Conservation (phyloP, 352 stramenopile species). For the Pythium apleroticum region DNA sequence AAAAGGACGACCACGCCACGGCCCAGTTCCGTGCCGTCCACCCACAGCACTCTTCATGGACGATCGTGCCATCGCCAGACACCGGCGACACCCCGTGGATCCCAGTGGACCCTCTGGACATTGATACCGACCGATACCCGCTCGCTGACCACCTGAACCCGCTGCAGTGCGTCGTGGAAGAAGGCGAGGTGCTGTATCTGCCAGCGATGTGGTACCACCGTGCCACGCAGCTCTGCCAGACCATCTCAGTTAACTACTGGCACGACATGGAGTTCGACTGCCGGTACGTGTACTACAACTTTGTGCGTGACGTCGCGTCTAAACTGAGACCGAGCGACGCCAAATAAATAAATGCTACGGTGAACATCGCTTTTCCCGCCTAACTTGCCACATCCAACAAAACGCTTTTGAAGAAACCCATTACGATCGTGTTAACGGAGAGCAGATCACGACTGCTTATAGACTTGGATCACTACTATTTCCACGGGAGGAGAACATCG, state of each 20-base stretch:
- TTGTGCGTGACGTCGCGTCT: constrained; percentile 58
- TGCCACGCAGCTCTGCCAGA: constrained; percentile 66
- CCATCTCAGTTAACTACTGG: constrained; percentile 89
- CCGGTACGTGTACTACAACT: constrained; percentile 87
- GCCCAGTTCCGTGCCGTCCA: constrained; percentile 55
- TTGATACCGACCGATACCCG: constrained; percentile 56
- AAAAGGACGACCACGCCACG: constrained; percentile 34
- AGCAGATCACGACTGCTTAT: constrained; percentile 1
- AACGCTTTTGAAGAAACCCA: neutral
- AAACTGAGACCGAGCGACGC: neutral
- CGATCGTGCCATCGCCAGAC: constrained; percentile 42
- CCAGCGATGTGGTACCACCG: constrained; percentile 87
- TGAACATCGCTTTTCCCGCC: too few relatives aligned
- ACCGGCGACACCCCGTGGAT: constrained; percentile 77
- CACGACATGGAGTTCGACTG: constrained; percentile 90
- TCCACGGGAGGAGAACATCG: neutral
- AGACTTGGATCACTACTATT: neutral
- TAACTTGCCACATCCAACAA: too few relatives aligned
- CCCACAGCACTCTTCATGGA: constrained; percentile 46
- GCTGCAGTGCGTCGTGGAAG: constrained; percentile 67
- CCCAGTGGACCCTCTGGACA: constrained; percentile 70
- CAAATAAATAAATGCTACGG: neutral
- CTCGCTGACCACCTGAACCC: constrained; percentile 48
- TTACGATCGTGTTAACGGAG: constrained; percentile 1
- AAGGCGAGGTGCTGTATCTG: constrained; percentile 73